Evolutionary conservation across 208 protist genomes (phyloP).

Genomic region (Crithidia expoeki): DNA sequence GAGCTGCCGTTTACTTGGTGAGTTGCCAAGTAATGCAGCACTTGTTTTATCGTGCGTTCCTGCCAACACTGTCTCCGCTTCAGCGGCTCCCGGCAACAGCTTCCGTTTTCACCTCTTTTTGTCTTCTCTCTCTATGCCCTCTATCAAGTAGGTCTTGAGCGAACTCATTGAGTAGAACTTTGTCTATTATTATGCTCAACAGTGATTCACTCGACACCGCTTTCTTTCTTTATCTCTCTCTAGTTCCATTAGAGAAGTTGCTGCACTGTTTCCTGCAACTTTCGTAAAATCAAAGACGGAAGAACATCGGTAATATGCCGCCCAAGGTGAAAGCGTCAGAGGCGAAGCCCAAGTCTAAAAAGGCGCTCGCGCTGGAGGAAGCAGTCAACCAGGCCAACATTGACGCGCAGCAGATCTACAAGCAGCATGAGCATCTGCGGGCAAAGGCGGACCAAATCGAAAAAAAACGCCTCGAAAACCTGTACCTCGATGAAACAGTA

Average conservation of each 20-base stretch:
- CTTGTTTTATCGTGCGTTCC: no score
- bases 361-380: slow-evolving; percentile 50
- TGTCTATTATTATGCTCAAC: slow-evolving; percentile 18
- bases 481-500: slow-evolving; percentile 49
- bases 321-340: slow-evolving; percentile 44
- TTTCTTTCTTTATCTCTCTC: no score
- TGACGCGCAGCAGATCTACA: slow-evolving; percentile 75
- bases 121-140: background rate
- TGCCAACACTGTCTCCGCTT: no score
- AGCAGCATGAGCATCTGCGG: slow-evolving; percentile 83
- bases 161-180: background rate
- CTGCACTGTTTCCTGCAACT: background rate
- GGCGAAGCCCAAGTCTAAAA: slow-evolving; percentile 62
- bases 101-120: background rate
- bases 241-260: no score
- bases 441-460: slow-evolving; percentile 56
- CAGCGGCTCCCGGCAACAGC: no score
- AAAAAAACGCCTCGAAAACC: slow-evolving; percentile 50
- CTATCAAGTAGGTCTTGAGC: background rate
- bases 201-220: no score
- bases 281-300: background rate
- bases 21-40: no score
- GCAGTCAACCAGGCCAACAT: slow-evolving; percentile 60
- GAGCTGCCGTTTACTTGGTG: no score
- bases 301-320: slow-evolving; percentile 29